These are phyloP conservation scores for Mortierella claussenii DNA, from an alignment of 192 early-diverging fungal genomes.

Conservation along the genomic window DNA sequence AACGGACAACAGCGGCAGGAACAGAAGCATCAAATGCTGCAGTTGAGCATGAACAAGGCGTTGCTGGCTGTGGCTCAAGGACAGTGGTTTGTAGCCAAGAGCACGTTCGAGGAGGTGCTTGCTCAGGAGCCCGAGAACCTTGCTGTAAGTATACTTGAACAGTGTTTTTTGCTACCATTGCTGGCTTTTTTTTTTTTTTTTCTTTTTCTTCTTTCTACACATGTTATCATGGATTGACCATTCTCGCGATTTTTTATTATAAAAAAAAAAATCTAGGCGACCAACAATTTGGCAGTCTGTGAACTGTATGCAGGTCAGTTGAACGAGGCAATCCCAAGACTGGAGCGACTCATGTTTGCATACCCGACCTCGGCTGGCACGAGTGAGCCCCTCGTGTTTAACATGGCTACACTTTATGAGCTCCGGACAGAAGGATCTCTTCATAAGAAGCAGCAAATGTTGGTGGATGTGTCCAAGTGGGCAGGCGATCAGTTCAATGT, in stretches of 20 bases:
- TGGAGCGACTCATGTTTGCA: constrained; percentile 54
- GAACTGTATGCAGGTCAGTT: constrained; percentile 61
- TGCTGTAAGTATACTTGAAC: constrained; percentile 44
- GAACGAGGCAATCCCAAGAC: constrained; percentile 51
- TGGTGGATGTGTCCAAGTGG: constrained; percentile 57
- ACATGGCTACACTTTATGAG: constrained; percentile 65
- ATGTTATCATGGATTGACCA: too few species aligned
- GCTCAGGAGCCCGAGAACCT: constrained; percentile 58
- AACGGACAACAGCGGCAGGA: not conserved
- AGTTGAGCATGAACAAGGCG: constrained; percentile 54
- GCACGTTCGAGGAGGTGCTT: constrained; percentile 53
- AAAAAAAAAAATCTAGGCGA: constrained; percentile 31
- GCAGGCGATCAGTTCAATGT: constrained; percentile 63
- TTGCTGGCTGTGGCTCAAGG: constrained; percentile 54
- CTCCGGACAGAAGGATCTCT: constrained; percentile 56
- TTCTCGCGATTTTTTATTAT: not conserved
- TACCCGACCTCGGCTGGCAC: constrained; percentile 58
- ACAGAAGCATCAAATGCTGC: constrained; percentile 27
- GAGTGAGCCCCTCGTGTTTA: constrained; percentile 59
- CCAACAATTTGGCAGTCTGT: constrained; percentile 62
- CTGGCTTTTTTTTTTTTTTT: not conserved
- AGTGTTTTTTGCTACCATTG: not conserved
- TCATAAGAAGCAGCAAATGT: constrained; percentile 53
- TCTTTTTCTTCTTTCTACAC: not conserved
- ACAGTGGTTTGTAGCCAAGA: constrained; percentile 56